Percentiles rank a stretch among this genome's conserved stretches.
These are phyloP conservation scores for Leccinum subfulvum DNA, from an alignment of 1,284 basidiomycete genomes.

Conservation along the genomic window DNA sequence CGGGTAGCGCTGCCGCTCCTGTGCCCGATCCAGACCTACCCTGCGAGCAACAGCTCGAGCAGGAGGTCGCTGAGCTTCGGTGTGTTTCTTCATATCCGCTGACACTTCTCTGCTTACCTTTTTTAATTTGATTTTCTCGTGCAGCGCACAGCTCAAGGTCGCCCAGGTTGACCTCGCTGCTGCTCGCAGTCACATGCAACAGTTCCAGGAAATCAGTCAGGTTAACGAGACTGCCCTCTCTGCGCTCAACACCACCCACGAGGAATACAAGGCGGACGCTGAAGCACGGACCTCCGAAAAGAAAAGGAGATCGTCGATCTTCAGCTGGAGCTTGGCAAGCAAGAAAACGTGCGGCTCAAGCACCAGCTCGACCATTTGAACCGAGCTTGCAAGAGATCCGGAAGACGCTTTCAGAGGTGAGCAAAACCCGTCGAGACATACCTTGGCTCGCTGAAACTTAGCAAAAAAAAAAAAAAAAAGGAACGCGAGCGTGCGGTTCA, in stretches of 20 bases:
- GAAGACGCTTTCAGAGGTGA: constrained; percentile 61
- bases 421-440: constrained; percentile 3
- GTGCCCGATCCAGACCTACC: constrained; percentile 47
- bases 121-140: not conserved
- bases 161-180: constrained; percentile 72
- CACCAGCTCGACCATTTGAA: constrained; percentile 75
- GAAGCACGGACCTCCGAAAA: constrained; percentile 74
- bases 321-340: constrained; percentile 82
- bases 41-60: constrained; percentile 78
- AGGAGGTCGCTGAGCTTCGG: constrained; percentile 83
- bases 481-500: constrained; percentile 77
- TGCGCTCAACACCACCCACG: constrained; percentile 68
- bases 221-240: constrained; percentile 77
- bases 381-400: constrained; percentile 72
- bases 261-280: constrained; percentile 72
- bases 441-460: not conserved
- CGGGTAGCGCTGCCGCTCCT: constrained; percentile 29
- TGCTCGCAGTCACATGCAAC: constrained; percentile 71
- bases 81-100: constrained; percentile 34
- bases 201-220: constrained; percentile 82
- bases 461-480: constrained; percentile 35
- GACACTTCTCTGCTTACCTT: constrained; percentile 9
- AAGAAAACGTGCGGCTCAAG: constrained; percentile 78
- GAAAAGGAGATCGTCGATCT: constrained; percentile 91
- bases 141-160: constrained; percentile 70